Conservation (phyloP, 495 filamentous ascomycete species). For the Penicillium psychrofluorescens region DNA sequence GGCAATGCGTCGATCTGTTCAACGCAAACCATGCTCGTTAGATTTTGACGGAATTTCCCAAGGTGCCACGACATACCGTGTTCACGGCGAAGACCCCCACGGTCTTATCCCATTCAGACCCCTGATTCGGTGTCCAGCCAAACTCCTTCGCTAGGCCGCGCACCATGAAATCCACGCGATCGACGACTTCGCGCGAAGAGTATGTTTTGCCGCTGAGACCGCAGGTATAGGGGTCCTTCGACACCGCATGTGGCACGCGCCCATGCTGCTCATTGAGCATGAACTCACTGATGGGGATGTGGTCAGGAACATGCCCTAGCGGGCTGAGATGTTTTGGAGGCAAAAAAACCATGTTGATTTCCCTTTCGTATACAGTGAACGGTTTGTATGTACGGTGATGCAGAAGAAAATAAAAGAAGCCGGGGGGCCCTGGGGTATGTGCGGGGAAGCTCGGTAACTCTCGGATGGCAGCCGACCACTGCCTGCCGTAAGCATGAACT, state of each 20-base stretch:
- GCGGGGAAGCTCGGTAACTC: too few species aligned
- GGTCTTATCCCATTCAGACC: constrained; percentile 83
- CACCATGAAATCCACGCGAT: constrained; percentile 64
- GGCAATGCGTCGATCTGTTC: constrained; percentile 72
- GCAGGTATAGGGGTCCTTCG: constrained; percentile 73
- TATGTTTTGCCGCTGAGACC: constrained; percentile 69
- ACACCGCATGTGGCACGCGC: constrained; percentile 53
- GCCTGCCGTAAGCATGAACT: too few species aligned
- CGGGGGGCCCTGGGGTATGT: too few species aligned
- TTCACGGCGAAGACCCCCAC: constrained; percentile 72
- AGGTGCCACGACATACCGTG: constrained; percentile 49
- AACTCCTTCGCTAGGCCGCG: constrained; percentile 64
- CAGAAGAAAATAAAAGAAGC: neutral
- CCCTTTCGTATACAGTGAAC: neutral
- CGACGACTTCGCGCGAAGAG: constrained; percentile 55
- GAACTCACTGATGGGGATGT: constrained; percentile 71
- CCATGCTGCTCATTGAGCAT: constrained; percentile 71
- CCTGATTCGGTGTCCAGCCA: constrained; percentile 66
- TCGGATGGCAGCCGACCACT: too few species aligned
- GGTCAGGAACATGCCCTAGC: constrained; percentile 66
- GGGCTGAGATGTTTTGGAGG: constrained; percentile 62
- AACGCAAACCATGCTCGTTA: neutral
- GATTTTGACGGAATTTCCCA: neutral
- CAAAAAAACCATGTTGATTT: constrained; percentile 66
- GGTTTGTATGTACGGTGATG: neutral